These are phyloP conservation scores for Ceratocystis eucalypticola DNA, from an alignment of 2,329 filamentous ascomycete genomes.

Conservation along the genomic window DNA sequence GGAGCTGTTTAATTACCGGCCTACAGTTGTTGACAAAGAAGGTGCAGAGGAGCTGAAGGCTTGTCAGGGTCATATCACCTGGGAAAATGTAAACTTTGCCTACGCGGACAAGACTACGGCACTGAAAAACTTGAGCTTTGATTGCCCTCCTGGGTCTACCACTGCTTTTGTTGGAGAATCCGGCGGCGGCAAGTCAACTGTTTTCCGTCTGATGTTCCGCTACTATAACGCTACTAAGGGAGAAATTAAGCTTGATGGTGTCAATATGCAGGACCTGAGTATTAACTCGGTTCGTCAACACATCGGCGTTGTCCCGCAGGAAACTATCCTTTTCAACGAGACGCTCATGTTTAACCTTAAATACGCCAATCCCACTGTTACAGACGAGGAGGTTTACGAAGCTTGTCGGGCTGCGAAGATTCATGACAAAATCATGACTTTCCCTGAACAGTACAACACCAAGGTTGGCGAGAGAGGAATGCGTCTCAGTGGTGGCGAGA, in stretches of 20 bases:
- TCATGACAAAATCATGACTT: constrained; percentile 79
- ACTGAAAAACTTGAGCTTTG: constrained; percentile 69
- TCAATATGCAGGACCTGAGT: constrained; percentile 70
- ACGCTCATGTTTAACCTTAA: constrained; percentile 87
- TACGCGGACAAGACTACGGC: constrained; percentile 82
- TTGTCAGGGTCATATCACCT: constrained; percentile 71
- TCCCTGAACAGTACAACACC: constrained; percentile 77
- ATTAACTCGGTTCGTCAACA: constrained; percentile 85
- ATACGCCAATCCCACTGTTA: constrained; percentile 71
- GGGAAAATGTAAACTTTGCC: constrained; percentile 78
- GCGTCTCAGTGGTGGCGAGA: constrained; percentile 78
- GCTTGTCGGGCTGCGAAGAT: constrained; percentile 81
- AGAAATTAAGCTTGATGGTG: constrained; percentile 69
- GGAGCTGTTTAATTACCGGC: constrained; percentile 91
- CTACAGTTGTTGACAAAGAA: constrained; percentile 71
- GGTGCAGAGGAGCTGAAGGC: constrained; percentile 47
- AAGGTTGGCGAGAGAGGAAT: constrained; percentile 85
- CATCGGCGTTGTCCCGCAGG: constrained; percentile 93
- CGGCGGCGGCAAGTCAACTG: constrained; percentile 89
- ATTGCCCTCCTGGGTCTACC: constrained; percentile 76
- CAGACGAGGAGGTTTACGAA: constrained; percentile 66
- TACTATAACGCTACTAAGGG: constrained; percentile 83
- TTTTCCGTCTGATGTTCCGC: constrained; percentile 89
- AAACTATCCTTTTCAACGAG: constrained; percentile 91
- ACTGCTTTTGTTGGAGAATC: constrained; percentile 95